These are phyloP conservation scores for Rhizophagus prolifer DNA, from an alignment of 192 early-diverging fungal species.

Conservation along the genomic window DNA sequence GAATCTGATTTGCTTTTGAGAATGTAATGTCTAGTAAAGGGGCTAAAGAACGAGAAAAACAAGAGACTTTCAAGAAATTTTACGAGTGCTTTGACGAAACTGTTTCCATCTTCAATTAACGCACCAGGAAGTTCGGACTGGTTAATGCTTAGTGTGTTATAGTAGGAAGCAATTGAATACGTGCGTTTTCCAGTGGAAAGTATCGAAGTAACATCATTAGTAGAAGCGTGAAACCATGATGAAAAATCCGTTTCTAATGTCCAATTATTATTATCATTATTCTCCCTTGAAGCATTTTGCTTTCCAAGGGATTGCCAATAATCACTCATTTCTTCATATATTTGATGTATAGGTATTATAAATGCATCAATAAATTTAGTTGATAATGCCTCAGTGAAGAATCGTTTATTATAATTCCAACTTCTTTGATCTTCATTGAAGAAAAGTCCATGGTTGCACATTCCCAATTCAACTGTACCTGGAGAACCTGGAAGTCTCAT, in stretches of 20 bases:
- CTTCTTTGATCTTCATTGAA: neutral
- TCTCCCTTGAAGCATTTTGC: neutral
- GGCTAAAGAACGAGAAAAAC: neutral
- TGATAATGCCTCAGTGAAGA: neutral
- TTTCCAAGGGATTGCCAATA: constrained; percentile 13
- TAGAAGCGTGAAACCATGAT: constrained; percentile 3
- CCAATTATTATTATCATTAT: constrained; percentile 4
- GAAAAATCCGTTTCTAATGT: constrained; percentile 9
- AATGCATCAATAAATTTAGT: neutral
- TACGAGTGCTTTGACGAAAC: neutral
- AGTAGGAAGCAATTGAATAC: neutral
- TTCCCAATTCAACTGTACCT: neutral
- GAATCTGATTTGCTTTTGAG: neutral
- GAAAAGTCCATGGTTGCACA: neutral
- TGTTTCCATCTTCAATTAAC: neutral
- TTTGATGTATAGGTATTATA: neutral
- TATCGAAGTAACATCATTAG: neutral
- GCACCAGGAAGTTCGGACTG: neutral
- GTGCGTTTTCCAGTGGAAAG: neutral
- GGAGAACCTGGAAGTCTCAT: neutral
- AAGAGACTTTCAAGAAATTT: neutral
- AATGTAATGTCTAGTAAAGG: neutral
- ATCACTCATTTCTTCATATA: neutral
- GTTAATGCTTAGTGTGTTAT: neutral
- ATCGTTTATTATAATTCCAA: neutral